Conservation (phyloP, 2,329 filamentous ascomycete species). For the Ascochyta lentis region DNA sequence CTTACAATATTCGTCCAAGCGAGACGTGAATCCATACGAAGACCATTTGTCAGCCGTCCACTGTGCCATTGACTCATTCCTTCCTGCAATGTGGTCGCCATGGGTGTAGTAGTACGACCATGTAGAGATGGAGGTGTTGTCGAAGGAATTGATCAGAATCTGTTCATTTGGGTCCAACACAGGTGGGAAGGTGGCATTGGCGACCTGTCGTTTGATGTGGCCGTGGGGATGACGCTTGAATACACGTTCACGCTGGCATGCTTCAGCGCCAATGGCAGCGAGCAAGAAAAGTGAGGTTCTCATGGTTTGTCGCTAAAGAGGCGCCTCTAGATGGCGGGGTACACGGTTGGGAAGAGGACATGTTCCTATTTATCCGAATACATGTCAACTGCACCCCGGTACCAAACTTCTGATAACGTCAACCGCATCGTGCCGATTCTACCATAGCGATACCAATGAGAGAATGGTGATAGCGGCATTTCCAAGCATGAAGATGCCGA, state of each 20-base stretch:
- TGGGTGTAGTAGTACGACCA: slow-evolving; percentile 52
- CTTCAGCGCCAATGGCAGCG: slow-evolving; percentile 41
- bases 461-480: slow-evolving; percentile 16
- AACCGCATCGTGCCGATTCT: slow-evolving; percentile 18
- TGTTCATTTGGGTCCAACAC: slow-evolving; percentile 46
- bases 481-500: slow-evolving; percentile 14
- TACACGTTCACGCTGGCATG: slow-evolving; percentile 43
- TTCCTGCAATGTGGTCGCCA: slow-evolving; percentile 42
- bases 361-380: slow-evolving; percentile 1
- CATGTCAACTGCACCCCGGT: neutral
- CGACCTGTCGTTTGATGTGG: slow-evolving; percentile 37
- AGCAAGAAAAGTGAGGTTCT: slow-evolving; percentile 33
- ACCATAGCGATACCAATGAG: slow-evolving; percentile 3
- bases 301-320: slow-evolving; percentile 29
- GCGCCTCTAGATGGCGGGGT: slow-evolving; percentile 10
- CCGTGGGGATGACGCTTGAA: slow-evolving; percentile 31
- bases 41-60: slow-evolving; percentile 50
- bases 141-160: slow-evolving; percentile 51
- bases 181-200: slow-evolving; percentile 39
- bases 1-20: slow-evolving; percentile 48
- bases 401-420: slow-evolving; percentile 25
- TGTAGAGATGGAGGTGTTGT: slow-evolving; percentile 48
- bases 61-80: slow-evolving; percentile 49
- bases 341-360: neutral
- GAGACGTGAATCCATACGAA: slow-evolving; percentile 45